Percentiles rank a stretch among this genome's conserved stretches.
These are phyloP conservation scores for Dothidotthia symphoricarpi DNA, from an alignment of 2,329 filamentous ascomycete genomes.

Conservation along the genomic window DNA sequence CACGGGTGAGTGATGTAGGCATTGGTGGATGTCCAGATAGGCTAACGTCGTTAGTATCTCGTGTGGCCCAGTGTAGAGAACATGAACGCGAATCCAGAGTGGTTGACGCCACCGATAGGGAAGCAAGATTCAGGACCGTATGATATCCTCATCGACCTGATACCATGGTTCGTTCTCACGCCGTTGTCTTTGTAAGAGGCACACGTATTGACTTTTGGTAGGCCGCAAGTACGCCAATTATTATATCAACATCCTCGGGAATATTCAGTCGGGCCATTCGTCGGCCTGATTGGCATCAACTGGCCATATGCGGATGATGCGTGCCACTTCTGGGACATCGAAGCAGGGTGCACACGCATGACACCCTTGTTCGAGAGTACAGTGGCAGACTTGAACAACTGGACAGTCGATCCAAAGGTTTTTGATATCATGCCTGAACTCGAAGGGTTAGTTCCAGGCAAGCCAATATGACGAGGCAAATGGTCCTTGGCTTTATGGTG, in stretches of 20 bases:
- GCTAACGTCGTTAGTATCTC: conserved; percentile 31
- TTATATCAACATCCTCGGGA: conserved; percentile 36
- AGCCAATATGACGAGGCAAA: conserved; percentile 11
- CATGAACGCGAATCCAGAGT: conserved; percentile 37
- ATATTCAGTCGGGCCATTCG: conserved; percentile 25
- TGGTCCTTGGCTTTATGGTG: neutral
- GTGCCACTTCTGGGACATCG: conserved; percentile 41
- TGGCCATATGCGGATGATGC: conserved; percentile 40
- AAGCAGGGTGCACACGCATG: conserved; percentile 34
- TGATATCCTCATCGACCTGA: conserved; percentile 35
- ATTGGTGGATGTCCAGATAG: neutral
- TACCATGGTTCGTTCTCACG: conserved; percentile 32
- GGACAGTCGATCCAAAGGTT: conserved; percentile 37
- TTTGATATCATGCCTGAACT: conserved; percentile 36
- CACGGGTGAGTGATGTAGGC: conserved; percentile 29
- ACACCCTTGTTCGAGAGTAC: conserved; percentile 36
- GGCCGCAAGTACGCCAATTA: conserved; percentile 36
- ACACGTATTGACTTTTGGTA: conserved; percentile 16
- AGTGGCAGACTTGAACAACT: conserved; percentile 33
- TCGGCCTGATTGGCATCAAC: conserved; percentile 30
- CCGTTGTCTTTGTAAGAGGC: neutral
- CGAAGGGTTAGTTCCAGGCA: conserved; percentile 30
- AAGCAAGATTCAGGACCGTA: conserved; percentile 33
- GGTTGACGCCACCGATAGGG: conserved; percentile 32
- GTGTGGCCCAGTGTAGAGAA: conserved; percentile 41